A percentile compares a stretch with the other conserved stretches of the same genome.
phyloP scores from a whole-genome alignment of 106 monocot species.

The Posidonia australis region DNA sequence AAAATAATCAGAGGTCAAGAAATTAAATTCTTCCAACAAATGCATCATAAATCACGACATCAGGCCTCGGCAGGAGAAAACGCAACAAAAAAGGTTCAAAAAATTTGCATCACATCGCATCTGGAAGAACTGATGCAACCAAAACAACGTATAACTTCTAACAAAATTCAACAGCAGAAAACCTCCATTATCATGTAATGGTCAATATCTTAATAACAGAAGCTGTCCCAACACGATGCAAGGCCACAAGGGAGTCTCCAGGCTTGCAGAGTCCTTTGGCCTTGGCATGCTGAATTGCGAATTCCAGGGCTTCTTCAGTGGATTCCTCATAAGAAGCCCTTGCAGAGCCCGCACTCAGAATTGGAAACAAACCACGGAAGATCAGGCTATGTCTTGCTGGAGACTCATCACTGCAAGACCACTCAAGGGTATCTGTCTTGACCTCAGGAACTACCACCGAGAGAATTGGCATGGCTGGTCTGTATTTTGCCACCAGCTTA shows the following conservation, averaged over 20 bases:
- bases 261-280: slow-evolving; percentile 36
- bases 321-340: slow-evolving; percentile 54
- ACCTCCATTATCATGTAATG: slow-evolving; percentile 21
- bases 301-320: slow-evolving; percentile 50
- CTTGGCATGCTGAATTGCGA: slow-evolving; percentile 39
- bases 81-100: no score
- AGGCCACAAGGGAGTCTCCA: slow-evolving; percentile 57
- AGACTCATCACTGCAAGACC: slow-evolving; percentile 52
- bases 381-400: slow-evolving; percentile 63
- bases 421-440: slow-evolving; percentile 42
- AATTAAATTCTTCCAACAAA: no score
- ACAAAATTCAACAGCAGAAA: no score
- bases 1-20: no score
- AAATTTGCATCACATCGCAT: no score
- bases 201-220: slow-evolving; percentile 62
- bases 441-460: slow-evolving; percentile 63
- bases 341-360: slow-evolving; percentile 41
- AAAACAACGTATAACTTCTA: no score
- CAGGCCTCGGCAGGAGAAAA: no score
- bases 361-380: slow-evolving; percentile 52
- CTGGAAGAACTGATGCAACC: no score
- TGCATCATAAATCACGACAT: no score
- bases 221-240: slow-evolving; percentile 48
- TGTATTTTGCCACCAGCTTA: slow-evolving; percentile 67
- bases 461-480: slow-evolving; percentile 52